Percentiles rank a stretch among this genome's conserved stretches.
Conservation (phyloP, 2,329 filamentous ascomycete genomes). For the Akanthomyces muscarius region DNA sequence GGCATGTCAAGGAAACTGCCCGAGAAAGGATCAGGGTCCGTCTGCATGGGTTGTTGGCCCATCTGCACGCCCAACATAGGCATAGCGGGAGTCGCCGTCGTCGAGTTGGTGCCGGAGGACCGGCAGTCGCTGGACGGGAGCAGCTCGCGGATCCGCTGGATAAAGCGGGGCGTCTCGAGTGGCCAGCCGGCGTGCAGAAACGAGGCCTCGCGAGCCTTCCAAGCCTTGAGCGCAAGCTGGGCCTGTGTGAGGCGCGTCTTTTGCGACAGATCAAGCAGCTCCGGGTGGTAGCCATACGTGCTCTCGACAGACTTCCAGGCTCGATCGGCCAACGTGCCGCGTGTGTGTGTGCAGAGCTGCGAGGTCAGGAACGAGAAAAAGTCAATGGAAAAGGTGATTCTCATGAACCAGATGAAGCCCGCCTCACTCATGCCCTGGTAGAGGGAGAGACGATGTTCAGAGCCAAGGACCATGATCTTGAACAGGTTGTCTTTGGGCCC, state of each 20-base stretch:
- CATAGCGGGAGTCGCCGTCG: conserved; percentile 8
- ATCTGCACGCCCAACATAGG: conserved; percentile 15
- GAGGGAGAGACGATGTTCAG: conserved; percentile 44
- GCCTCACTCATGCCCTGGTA: conserved; percentile 40
- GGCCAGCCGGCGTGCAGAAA: conserved; percentile 34
- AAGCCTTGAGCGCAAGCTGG: conserved; percentile 47
- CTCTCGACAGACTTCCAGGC: conserved; percentile 48
- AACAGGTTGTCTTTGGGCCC: conserved; percentile 52
- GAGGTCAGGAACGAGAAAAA: conserved; percentile 53
- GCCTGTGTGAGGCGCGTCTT: conserved; percentile 44
- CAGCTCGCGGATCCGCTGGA: conserved; percentile 41
- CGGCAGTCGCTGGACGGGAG: conserved; percentile 30
- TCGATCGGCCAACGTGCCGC: conserved; percentile 48
- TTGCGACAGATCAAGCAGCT: conserved; percentile 46
- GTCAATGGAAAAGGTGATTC: conserved; percentile 52
- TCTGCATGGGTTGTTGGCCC: conserved; percentile 1
- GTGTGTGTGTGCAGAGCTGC: conserved; percentile 47
- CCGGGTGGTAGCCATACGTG: conserved; percentile 46
- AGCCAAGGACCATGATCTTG: conserved; percentile 47
- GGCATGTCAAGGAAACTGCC: conserved; percentile 15
- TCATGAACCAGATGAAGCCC: conserved; percentile 54
- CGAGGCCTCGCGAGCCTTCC: conserved; percentile 46
- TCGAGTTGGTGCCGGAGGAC: not conserved
- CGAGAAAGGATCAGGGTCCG: conserved; percentile 1
- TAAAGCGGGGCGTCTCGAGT: conserved; percentile 42